Conservation (phyloP, 441 rosid genomes). For the Gossypium schwendimanii region DNA sequence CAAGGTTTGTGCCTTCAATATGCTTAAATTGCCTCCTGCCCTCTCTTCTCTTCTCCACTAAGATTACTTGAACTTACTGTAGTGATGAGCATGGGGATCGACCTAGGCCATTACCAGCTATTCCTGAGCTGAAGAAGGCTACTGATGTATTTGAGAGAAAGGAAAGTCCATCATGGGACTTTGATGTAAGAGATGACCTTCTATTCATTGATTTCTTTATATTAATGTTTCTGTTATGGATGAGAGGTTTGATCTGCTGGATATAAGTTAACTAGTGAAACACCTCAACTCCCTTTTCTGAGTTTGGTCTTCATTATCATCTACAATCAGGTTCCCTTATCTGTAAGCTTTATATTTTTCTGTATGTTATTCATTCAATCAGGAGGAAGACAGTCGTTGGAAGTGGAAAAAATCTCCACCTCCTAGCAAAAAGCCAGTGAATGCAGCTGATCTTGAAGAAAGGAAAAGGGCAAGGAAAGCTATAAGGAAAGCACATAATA, state of each 20-base stretch:
- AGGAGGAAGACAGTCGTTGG: constrained; percentile 51
- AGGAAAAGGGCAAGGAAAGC: constrained; percentile 24
- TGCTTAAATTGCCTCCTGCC: background rate
- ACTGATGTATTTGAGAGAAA: constrained; percentile 42
- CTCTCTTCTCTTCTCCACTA: background rate
- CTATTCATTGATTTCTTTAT: background rate
- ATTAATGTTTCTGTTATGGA: background rate
- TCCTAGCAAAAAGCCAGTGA: constrained; percentile 29
- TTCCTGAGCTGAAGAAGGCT: constrained; percentile 45
- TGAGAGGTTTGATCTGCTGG: background rate
- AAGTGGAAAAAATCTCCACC: constrained; percentile 55
- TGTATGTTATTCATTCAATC: constrained; percentile 1
- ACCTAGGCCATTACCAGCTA: constrained; percentile 50
- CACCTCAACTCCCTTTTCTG: background rate
- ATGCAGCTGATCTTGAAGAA: constrained; percentile 21
- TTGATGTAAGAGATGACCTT: constrained; percentile 34
- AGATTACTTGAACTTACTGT: constrained; percentile 8
- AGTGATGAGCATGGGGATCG: constrained; percentile 59
- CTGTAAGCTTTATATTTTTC: background rate
- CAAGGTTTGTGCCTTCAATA: constrained; percentile 32
- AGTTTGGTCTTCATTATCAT: background rate
- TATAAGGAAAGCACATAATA: constrained; percentile 19
- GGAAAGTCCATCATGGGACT: constrained; percentile 55
- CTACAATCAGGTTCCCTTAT: background rate
- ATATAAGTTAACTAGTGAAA: background rate